Base-by-base conservation (phyloP, 2,329 filamentous ascomycete genomes). In the Colletotrichum sp. region DNA sequence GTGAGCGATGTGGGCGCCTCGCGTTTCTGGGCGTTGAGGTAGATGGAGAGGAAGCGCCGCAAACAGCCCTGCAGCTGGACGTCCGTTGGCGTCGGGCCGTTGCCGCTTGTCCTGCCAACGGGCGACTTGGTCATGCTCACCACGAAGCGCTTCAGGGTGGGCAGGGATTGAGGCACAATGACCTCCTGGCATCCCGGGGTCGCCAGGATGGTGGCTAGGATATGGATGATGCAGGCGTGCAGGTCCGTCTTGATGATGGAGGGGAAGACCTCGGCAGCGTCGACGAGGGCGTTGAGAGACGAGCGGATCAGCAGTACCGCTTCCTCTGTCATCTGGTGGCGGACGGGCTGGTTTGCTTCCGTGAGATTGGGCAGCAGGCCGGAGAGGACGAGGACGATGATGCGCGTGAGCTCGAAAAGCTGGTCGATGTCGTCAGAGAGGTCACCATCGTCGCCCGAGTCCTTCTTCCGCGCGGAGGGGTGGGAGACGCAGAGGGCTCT, bases 371-470 rank as follows among this genome's bases (percentile, higher is more conserved):
- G 97, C 26, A 99, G 88, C 52, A 98, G 88, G 1, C 96, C 95
- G 1, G 96, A 94, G 32, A 99, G 89, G 3, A 99, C 96, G 10
- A 99, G 89, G 18, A 99, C 96, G 78, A 99, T 98, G 82, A 98
- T 98, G 78, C 97, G 92, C 0, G 97, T 99, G 63, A 99, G 89
- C 85, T 99, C 97, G 81, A 99, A 99, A 1, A 99, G 90, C 85
- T 99, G 97, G 82, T 99, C 97, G 78, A 99, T 98, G 82, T 99
- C 97, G 81, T 99, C 97, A 0, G 95, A 98, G 13, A 99, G 88
- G 83, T 97, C 94, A 18, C 93, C 93, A 68, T 96, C 94, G 52
- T 93, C 92, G 34, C 90, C 87, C 77, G 91, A 89, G 78, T 92
- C 89, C 65, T 91, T 89, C 79, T 92, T 92, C 77, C 95, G 92